These are phyloP conservation scores for Sporothrix pallida DNA, from an alignment of 2,329 filamentous ascomycete species.

Conservation along the genomic window DNA sequence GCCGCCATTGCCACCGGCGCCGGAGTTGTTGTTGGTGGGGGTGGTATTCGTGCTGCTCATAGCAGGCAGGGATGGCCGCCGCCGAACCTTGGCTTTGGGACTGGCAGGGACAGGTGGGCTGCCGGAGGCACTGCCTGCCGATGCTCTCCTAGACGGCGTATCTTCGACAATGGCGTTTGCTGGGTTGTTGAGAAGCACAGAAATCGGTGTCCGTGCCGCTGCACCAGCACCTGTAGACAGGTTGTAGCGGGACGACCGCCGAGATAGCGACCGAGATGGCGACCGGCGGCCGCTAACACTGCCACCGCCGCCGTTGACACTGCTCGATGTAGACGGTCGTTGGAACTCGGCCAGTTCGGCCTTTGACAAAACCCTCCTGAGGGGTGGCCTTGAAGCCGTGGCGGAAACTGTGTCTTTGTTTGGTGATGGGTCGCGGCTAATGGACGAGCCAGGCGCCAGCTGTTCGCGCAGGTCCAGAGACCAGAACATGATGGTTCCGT, in stretches of 20 bases:
- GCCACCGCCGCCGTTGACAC: slow-evolving; percentile 15
- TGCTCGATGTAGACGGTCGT: slow-evolving; percentile 50
- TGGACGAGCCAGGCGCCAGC: slow-evolving; percentile 41
- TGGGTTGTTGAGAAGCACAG: slow-evolving; percentile 51
- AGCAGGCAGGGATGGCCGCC: slow-evolving; percentile 61
- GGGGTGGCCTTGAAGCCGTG: slow-evolving; percentile 68
- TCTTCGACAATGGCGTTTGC: slow-evolving; percentile 51
- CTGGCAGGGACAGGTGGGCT: slow-evolving; percentile 56
- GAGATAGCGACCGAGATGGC: slow-evolving; percentile 60
- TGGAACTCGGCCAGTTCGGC: slow-evolving; percentile 84
- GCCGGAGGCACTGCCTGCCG: slow-evolving; percentile 51
- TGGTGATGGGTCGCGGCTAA: slow-evolving; percentile 52
- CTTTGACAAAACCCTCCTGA: slow-evolving; percentile 85
- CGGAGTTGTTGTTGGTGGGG: slow-evolving; percentile 26
- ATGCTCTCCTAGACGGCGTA: slow-evolving; percentile 57
- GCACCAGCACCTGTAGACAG: slow-evolving; percentile 43
- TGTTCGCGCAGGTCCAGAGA: slow-evolving; percentile 58
- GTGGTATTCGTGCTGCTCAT: slow-evolving; percentile 47
- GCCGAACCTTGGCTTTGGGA: slow-evolving; percentile 53
- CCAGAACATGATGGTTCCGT: slow-evolving; percentile 87
- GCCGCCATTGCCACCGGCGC: background rate
- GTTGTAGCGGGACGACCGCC: slow-evolving; percentile 61
- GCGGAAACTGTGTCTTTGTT: slow-evolving; percentile 51
- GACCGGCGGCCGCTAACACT: slow-evolving; percentile 54
- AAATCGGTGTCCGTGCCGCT: slow-evolving; percentile 49